These are phyloP conservation scores for Pythium apleroticum DNA, from an alignment of 352 stramenopile species.

Conservation along the genomic window DNA sequence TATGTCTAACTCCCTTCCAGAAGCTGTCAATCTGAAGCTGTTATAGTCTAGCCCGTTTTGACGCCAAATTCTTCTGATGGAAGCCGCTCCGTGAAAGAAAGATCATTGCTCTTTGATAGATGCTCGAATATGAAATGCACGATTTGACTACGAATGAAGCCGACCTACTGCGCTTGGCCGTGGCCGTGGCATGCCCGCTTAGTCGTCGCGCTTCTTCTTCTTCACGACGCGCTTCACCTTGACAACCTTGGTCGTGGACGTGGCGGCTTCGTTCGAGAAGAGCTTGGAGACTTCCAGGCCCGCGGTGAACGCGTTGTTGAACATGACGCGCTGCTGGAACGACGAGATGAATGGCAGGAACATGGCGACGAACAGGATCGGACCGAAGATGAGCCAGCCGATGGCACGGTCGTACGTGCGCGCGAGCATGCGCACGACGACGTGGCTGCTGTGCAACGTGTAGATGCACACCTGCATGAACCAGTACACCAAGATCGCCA, in stretches of 20 bases:
- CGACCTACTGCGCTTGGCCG: background rate
- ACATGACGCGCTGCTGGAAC: constrained; percentile 52
- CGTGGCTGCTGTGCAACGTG: constrained; percentile 29
- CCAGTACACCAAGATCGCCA: constrained; percentile 31
- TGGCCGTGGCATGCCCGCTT: background rate
- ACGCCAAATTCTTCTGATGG: background rate
- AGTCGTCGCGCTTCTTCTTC: constrained; percentile 35
- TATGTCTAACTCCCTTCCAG: background rate
- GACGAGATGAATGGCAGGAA: constrained; percentile 42
- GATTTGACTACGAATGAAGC: background rate
- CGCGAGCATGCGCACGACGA: constrained; percentile 29
- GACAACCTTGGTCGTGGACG: constrained; percentile 32
- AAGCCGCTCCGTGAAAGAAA: background rate
- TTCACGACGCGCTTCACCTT: constrained; percentile 33
- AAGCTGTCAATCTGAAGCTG: background rate
- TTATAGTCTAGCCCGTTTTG: background rate
- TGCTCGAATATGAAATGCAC: background rate
- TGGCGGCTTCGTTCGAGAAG: constrained; percentile 31
- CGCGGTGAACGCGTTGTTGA: constrained; percentile 72
- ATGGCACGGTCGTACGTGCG: constrained; percentile 31
- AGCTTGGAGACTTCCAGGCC: constrained; percentile 52
- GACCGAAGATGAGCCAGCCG: constrained; percentile 40
- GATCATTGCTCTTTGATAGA: constrained; percentile 2
- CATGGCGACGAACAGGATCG: constrained; percentile 43
- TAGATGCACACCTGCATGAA: constrained; percentile 39